phyloP scores from a whole-genome alignment of 768 basidiomycete genomes.

The Tylopilus sp. region DNA sequence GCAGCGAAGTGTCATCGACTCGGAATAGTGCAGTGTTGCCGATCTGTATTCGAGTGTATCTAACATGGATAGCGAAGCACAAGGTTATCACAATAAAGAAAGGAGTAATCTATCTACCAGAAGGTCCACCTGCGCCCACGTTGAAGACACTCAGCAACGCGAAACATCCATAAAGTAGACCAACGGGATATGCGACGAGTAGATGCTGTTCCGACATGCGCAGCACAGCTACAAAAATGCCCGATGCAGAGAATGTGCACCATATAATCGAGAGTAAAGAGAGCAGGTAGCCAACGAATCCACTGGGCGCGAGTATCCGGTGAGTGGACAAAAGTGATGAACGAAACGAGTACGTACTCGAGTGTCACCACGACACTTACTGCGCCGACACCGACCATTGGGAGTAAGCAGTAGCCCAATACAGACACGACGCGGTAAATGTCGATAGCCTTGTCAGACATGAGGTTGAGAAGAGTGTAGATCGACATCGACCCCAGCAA shows the following conservation, averaged over 20 bases:
- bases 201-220: constrained; percentile 94
- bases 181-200: constrained; percentile 95
- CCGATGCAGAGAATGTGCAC: constrained; percentile 96
- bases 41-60: background rate
- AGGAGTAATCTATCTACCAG: constrained; percentile 27
- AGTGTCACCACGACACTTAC: constrained; percentile 83
- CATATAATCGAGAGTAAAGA: constrained; percentile 83
- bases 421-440: constrained; percentile 94
- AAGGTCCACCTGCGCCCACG: constrained; percentile 37
- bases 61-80: background rate
- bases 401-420: constrained; percentile 92
- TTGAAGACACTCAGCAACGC: constrained; percentile 91
- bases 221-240: constrained; percentile 92
- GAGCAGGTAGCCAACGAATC: constrained; percentile 79
- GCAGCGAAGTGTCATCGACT: background rate
- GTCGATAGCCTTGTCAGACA: constrained; percentile 94
- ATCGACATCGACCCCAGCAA: constrained; percentile 91
- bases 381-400: constrained; percentile 92
- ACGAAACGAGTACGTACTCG: constrained; percentile 57
- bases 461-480: constrained; percentile 93
- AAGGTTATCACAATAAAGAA: constrained; percentile 7
- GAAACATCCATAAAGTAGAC: constrained; percentile 91
- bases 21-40: background rate
- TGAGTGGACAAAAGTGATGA: constrained; percentile 5
- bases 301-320: constrained; percentile 41